Conservation (phyloP, 2,329 filamentous ascomycete genomes). For the Pseudodiploospora longispora region DNA sequence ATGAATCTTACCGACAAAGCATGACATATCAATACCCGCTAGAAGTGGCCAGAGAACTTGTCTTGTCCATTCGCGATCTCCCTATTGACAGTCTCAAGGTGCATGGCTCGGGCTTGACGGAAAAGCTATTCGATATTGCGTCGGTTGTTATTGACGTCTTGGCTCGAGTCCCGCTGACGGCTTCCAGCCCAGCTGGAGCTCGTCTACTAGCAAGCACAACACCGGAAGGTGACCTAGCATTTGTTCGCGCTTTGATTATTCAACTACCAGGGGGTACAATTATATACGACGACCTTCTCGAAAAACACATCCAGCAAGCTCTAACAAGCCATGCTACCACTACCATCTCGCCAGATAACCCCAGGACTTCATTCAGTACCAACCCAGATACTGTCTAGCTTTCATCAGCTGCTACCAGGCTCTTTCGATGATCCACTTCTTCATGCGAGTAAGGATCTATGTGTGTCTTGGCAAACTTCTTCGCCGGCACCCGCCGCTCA, state of each 20-base stretch:
- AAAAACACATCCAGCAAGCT: constrained; percentile 31
- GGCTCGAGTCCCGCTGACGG: constrained; percentile 29
- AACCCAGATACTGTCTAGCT: no score
- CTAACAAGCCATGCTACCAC: constrained; percentile 13
- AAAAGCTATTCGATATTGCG: constrained; percentile 38
- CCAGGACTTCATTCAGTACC: no score
- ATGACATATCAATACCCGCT: constrained; percentile 36
- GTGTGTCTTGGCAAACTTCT: constrained; percentile 19
- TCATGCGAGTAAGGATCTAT: no score
- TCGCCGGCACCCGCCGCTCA: constrained; percentile 21
- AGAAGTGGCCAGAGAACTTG: constrained; percentile 32
- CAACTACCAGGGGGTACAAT: constrained; percentile 29
- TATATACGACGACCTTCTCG: constrained; percentile 30
- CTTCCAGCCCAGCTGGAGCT: constrained; percentile 11
- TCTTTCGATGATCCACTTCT: no score
- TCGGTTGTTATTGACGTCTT: constrained; percentile 37
- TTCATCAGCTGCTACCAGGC: no score
- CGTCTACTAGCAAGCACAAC: constrained; percentile 16
- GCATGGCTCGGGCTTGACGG: constrained; percentile 37
- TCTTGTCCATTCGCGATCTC: constrained; percentile 29
- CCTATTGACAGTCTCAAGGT: constrained; percentile 31
- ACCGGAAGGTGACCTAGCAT: constrained; percentile 29
- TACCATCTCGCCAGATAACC: no score
- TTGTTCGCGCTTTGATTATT: constrained; percentile 28
- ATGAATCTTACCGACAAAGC: constrained; percentile 22